Base-by-base conservation (phyloP, 176 grass and related monocot species). In the Carex kokanica region DNA sequence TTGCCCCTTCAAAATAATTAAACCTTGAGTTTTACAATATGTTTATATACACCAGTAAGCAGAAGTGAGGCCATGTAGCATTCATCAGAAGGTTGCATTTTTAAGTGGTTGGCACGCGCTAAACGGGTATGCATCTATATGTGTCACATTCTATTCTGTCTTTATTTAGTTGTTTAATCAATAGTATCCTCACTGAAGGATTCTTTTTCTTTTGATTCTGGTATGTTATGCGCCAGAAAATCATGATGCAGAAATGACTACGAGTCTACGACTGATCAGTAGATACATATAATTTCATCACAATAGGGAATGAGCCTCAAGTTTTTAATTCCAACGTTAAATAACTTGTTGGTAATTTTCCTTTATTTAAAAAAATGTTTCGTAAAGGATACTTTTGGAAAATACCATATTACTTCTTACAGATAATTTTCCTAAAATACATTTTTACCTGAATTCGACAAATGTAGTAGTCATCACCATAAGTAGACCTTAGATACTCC, bases 381-480 rank as follows among this genome's bases (percentile, higher is more conserved):
- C 40, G 5, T 6, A 41, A 41, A 41, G 4, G 6, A 41, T 41
- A 41, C 40, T 41, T 7, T 41, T 41, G 40, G 40, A 41, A 32
- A 41, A 41, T 41, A 41, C 40, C 40, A n/a, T n/a, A 41, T 41
- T 41, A 41, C 7, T 41, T 41, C 5, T 41, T 7, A 41, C 40
- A 41, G 40, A 41, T 41, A 41, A 43, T 43, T 43, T 43, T 10
- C 10, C 4, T 13, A 67, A 56, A 57, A n/a, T n/a, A 60, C 40
- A 20, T 60, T 23, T 54, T 11, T 43, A 88, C 90, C 83, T 92
- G 91, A 49, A 92, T 83, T 6, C 88, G 70, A 82, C 82, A 78
- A 81, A 94, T 38, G 59, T 93, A 93, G 86, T 88, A 90, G 18
- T n/a, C 89, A 36, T 91, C 89, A 23, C 92, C 87, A 75, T 65